These are phyloP conservation scores for Mucor mucedo DNA, from an alignment of 371 early-diverging fungal genomes.

Conservation along the genomic window DNA sequence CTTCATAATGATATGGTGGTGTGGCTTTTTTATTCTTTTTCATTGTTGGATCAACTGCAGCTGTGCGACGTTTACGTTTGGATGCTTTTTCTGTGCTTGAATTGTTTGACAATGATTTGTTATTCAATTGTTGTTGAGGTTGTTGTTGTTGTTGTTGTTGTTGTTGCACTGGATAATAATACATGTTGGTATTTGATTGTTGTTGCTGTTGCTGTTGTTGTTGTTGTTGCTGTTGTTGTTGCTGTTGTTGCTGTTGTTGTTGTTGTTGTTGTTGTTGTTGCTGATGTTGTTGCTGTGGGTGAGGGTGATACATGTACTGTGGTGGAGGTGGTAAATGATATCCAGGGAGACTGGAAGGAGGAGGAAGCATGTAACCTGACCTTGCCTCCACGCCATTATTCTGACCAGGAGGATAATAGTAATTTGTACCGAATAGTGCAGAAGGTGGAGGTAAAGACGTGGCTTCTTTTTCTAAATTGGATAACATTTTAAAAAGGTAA, in stretches of 20 bases:
- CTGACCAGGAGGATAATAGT: slow-evolving; percentile 16
- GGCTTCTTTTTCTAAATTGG: slow-evolving; percentile 25
- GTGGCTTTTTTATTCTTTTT: slow-evolving; percentile 20
- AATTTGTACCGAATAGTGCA: slow-evolving; percentile 24
- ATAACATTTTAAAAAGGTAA: slow-evolving; percentile 14
- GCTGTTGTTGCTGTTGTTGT: slow-evolving; percentile 5
- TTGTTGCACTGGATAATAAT: not conserved
- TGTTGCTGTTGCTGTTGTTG: slow-evolving; percentile 7
- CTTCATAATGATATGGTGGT: slow-evolving; percentile 35
- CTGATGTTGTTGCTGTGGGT: slow-evolving; percentile 14
- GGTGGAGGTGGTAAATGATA: slow-evolving; percentile 38
- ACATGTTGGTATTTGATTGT: slow-evolving; percentile 13
- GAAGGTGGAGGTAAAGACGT: slow-evolving; percentile 44
- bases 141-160: not conserved
- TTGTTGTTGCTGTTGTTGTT: slow-evolving; percentile 7
- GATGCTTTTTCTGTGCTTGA: slow-evolving; percentile 3
- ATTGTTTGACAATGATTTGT: slow-evolving; percentile 6
- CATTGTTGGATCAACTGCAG: not conserved
- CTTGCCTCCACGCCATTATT: slow-evolving; percentile 12
- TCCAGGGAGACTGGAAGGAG: slow-evolving; percentile 45
- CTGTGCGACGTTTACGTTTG: slow-evolving; percentile 29
- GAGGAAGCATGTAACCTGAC: slow-evolving; percentile 46
- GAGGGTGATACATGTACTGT: slow-evolving; percentile 24
- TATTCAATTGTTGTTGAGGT: slow-evolving; percentile 3
- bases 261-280: slow-evolving; percentile 9